phyloP scores from a whole-genome alignment of 2,329 filamentous ascomycete genomes.

The Ambrosiella cleistominuta region DNA sequence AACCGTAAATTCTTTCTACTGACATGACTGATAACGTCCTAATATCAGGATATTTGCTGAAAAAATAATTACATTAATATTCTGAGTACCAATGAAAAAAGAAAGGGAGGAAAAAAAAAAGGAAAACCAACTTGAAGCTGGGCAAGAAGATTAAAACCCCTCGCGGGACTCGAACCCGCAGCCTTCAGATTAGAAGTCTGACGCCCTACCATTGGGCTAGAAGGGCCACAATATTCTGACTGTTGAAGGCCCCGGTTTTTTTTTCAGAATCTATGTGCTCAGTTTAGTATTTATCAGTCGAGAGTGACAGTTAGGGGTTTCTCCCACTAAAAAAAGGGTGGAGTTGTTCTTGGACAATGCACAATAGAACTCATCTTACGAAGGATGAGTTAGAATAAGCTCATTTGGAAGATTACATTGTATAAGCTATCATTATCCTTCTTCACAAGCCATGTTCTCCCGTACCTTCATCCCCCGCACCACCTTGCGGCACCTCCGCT shows the following conservation, averaged over 20 bases:
- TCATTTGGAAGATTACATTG: too few relatives aligned
- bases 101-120: neutral
- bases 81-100: neutral
- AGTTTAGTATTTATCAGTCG: too few relatives aligned
- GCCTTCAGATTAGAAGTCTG: constrained; percentile 14
- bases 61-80: neutral
- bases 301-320: too few relatives aligned
- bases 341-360: too few relatives aligned
- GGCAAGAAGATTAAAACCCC: constrained; percentile 7
- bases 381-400: too few relatives aligned
- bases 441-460: too few relatives aligned
- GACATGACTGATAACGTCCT: neutral
- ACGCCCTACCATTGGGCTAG: constrained; percentile 14
- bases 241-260: neutral
- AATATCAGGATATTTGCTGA: neutral
- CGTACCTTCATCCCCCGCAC: neutral
- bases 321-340: too few relatives aligned
- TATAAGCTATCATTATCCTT: too few relatives aligned
- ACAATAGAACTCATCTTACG: too few relatives aligned
- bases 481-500: neutral
- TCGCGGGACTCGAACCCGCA: constrained; percentile 14
- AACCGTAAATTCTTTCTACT: neutral
- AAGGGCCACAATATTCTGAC: constrained; percentile 4
- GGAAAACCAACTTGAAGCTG: neutral
- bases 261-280: too few relatives aligned